Evolutionary conservation across 768 basidiomycete species (phyloP), one percentile per base, ranked within the genome.

Genomic region (Leccinum boreale): DNA sequence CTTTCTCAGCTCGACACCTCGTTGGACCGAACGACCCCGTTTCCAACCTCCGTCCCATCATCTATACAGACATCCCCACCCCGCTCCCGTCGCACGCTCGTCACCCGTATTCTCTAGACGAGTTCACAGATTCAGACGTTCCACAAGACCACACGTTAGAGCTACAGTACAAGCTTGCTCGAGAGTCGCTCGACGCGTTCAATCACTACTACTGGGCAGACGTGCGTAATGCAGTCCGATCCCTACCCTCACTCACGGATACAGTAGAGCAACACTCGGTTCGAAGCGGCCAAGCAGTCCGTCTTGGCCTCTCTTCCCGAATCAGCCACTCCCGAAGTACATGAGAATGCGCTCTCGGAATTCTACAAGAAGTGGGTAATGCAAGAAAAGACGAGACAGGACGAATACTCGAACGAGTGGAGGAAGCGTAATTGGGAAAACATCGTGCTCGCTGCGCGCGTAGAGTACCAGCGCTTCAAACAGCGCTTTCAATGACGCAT

Each of bases 151-250:
- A 76, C 48, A 74, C 81, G 31, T 70, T 81, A 8, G 85, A 89
- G 55, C 78, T 91, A 50, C 89, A 87, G 65, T 87, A 81, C 77
- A 85, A 82, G 58, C 73, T 92, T 48, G 82, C 85, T 58, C 78
- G 86, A 53, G 85, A 90, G 70, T 84, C 85, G 56, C 71, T 92
- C 21, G 89, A 92, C 65, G 77, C 83, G 23, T 85, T 89, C 65
- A 86, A 92, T 59, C 87, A 93, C 55, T 73, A 78, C 17, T 94
- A 91, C 69, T 94, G 92, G 92, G 72, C 83, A 53, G 86, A 92
- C 54, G 92, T 92, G 67, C 62, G 89, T 65, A 10, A n/a, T 12
- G 21, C 19, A 33, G 11, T 35, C 31, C 10, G 23, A n/a, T 48
- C 35, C 42, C 33, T 31, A 44, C 42, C 36, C 26, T 55, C 31